phyloP scores from a whole-genome alignment of 805 yeast species.

The Kluyveromyces aestuarii region DNA sequence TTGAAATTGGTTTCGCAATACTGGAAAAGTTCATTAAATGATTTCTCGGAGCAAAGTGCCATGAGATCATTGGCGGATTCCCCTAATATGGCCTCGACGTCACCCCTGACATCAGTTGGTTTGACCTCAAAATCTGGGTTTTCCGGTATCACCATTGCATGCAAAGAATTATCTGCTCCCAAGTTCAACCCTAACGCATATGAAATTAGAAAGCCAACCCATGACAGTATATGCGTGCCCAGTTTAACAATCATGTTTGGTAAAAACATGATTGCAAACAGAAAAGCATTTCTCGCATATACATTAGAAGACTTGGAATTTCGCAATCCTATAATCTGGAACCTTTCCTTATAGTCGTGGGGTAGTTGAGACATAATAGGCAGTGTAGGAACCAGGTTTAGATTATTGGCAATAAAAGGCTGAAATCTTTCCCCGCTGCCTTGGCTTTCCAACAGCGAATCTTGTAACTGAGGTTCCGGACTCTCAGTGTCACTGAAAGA shows the following conservation, averaged over 20 bases:
- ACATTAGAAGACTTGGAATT: constrained; percentile 5
- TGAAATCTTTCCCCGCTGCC: not conserved
- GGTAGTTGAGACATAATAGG: constrained; percentile 30
- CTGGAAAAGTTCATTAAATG: constrained; percentile 36
- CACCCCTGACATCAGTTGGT: constrained; percentile 7
- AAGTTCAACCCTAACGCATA: constrained; percentile 11
- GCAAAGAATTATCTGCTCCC: constrained; percentile 5
- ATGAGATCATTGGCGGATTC: constrained; percentile 2
- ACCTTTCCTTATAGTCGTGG: constrained; percentile 17
- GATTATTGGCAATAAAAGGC: constrained; percentile 2
- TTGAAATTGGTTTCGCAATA: constrained; percentile 33
- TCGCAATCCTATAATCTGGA: constrained; percentile 18
- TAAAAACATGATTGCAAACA: constrained; percentile 44
- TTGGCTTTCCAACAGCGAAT: not conserved
- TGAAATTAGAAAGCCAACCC: constrained; percentile 15
- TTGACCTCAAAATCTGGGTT: constrained; percentile 10
- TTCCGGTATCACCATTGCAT: constrained; percentile 14
- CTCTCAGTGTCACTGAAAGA: not conserved
- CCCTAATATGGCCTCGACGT: constrained; percentile 14
- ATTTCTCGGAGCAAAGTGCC: constrained; percentile 9
- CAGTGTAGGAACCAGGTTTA: constrained; percentile 17
- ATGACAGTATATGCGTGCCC: constrained; percentile 11
- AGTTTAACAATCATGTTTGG: constrained; percentile 37
- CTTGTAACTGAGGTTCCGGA: constrained; percentile 2
- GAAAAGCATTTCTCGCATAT: constrained; percentile 28